Base-by-base conservation (phyloP, 1,284 basidiomycete genomes). In the Microbotryomycetes sp. region DNA sequence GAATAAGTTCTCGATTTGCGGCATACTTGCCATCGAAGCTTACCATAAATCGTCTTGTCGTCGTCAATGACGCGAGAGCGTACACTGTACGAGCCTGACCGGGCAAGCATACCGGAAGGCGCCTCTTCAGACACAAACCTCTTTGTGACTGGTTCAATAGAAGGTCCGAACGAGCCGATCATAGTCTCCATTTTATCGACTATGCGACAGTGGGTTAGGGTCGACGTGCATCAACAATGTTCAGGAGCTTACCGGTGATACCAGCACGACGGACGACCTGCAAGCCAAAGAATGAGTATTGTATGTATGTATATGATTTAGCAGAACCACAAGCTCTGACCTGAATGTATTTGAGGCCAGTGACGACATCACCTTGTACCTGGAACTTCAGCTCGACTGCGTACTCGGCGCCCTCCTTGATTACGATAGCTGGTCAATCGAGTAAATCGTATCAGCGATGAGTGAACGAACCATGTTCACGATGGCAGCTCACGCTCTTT, bases 181-280 rank as follows among this genome's bases (percentile, higher is more conserved):
- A 93, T 93, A 72, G 88, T 83, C 71, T 92, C 89, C 72, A 90
- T 75, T 75, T 87, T 91, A 75, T 91, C 90, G 69, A 91, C 89
- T 89, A n/a, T n/a, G n/a, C n/a, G n/a, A n/a, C n/a, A n/a, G n/a
- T n/a, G n/a, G n/a, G n/a, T n/a, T n/a, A n/a, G n/a, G n/a, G n/a
- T n/a, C n/a, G n/a, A n/a, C n/a, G 71, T 41, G 2, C 16, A 68
- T 62, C 72, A 71, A 1, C 70, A 69, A 66, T 73, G 64, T 24
- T 62, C 54, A 29, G 71, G 45, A 16, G 63, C 73, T 59, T 41
- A 76, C 76, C 72, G 53, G 73, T 76, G 29, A 78, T 61, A 15
- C 87, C 85, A 5, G 82, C 76, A 16, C 86, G 83, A 76, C 90
- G 91, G 61, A 89, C 90, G 51, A 89, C 74, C 57, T 76, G 74